A percentile compares a stretch with the other conserved stretches of the same genome.
phyloP scores from a whole-genome alignment of 768 basidiomycete genomes.

The Coprinopsis marcescibilis region DNA sequence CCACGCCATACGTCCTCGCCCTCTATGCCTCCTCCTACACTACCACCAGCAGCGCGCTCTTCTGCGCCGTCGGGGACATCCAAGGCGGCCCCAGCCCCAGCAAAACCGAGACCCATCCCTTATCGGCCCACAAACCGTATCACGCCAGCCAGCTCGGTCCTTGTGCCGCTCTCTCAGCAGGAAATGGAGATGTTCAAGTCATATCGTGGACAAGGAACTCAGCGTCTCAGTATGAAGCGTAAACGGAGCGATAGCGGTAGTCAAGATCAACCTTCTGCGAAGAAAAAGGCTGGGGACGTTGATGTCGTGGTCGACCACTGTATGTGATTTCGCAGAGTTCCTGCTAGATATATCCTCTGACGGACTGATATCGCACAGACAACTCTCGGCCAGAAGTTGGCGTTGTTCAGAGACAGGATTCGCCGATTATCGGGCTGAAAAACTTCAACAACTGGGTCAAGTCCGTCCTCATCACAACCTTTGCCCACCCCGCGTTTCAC shows the following conservation, averaged over 20 bases:
- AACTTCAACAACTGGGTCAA: constrained; percentile 99
- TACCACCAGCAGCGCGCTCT: neutral
- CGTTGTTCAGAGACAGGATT: constrained; percentile 73
- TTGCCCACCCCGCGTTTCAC: constrained; percentile 66
- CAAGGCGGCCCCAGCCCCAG: neutral
- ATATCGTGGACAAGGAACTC: constrained; percentile 51
- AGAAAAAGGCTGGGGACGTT: constrained; percentile 62
- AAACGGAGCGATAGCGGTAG: constrained; percentile 35
- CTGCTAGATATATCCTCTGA: constrained; percentile 4
- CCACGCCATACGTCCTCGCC: constrained; percentile 21
- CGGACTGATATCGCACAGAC: constrained; percentile 42
- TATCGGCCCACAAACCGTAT: constrained; percentile 62
- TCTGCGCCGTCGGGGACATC: neutral
- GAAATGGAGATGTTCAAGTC: constrained; percentile 58
- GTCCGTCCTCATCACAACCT: constrained; percentile 90
- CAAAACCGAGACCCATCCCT: constrained; percentile 25
- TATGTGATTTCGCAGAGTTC: constrained; percentile 31
- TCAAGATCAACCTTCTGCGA: constrained; percentile 32
- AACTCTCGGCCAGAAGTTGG: constrained; percentile 92
- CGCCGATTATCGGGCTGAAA: constrained; percentile 95
- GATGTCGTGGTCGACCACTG: constrained; percentile 75
- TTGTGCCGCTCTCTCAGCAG: constrained; percentile 55
- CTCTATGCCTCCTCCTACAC: constrained; percentile 8
- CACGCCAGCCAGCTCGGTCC: constrained; percentile 55
- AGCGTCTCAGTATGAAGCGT: constrained; percentile 43